Base-by-base conservation (phyloP, 305 asterid genomes). In the Salvia sclarea region DNA sequence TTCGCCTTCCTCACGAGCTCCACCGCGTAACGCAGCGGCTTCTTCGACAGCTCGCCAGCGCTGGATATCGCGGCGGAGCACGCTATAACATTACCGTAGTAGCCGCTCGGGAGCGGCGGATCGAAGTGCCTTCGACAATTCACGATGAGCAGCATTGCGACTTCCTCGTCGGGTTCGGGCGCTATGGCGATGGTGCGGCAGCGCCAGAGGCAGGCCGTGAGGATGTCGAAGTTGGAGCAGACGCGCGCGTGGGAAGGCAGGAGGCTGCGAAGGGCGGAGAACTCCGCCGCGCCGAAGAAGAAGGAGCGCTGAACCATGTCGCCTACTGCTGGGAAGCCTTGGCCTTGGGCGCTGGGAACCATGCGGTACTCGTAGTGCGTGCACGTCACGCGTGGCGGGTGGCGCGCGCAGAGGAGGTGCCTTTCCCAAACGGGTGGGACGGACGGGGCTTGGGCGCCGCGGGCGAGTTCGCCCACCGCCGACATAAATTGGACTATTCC, bases 201-300 rank as follows among this genome's bases (percentile, higher is more conserved):
- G 6, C 88, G 85, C 94, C 94, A 86, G 30, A 84, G 79, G 77
- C 83, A 79, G 13, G 84, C 87, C 0, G 92, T 81, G 14, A 83
- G 68, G 66, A 85, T 55, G 24, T 83, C 91, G 71, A 85, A 82
- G 20, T 79, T 63, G 66, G 88, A 80, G 74, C 85, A 76, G 6
- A 7, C 6, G 14, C 70, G 80, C 63, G 79, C 74, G 22, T 66
- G 66, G 2, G 70, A 69, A 0, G 90, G 88, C 63, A 85, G 75
- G 52, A 30, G 50, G 60, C 74, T 57, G 33, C 88, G 86, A 59
- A 84, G 82, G 70, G 86, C 81, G 49, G 82, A 47, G 16, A 85
- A 43, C 76, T 85, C 86, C 25, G 66, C 60, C 33, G 83, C 41
- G 12, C 88, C 89, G 57, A 84, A 84, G 79, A 83, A 81, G 82